Base-by-base conservation (phyloP, 2,329 filamentous ascomycete species). In the Colletotrichum sp. region DNA sequence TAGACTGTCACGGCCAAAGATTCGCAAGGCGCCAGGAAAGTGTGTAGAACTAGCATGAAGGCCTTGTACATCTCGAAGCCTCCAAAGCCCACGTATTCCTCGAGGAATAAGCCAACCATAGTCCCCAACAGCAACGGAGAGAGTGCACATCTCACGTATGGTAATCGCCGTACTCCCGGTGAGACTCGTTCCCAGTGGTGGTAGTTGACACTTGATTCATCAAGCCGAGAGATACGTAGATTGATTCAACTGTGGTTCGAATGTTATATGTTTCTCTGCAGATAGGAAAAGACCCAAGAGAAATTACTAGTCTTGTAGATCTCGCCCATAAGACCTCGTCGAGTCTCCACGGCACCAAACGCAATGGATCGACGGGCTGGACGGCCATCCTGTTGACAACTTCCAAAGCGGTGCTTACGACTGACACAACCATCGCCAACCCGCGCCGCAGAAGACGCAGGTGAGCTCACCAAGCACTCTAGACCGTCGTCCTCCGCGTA, bases 381-480 rank as follows among this genome's bases (percentile, higher is more conserved):
- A 6, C 43, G 43, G n/a, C 6, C 43, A 0, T 3, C 10, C n/a
- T 52, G 0, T 52, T 0, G 43, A 22, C 5, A 22, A 13, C 10
- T 5, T 22, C n/a, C 43, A 22, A 52, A 22, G 6, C 6, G n/a
- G 43, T 52, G 43, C 43, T 3, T 52, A 22, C 4, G 3, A 52
- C n/a, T 13, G 43, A 22, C 43, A 52, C 10, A 8, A 22, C n/a
- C 10, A 52, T 22, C 9, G 18, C 10, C 34, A 16, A n/a, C 43
- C 9, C 6, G 43, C 43, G 6, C 9, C 22, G 10, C n/a, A 22
- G 43, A 22, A 6, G 39, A n/a, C 39, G 10, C 10, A 15, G 18
- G 39, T 6, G 39, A 43, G 39, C 18, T 43, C 39, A 10, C 43
- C n/a, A 22, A 48, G 6, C 43, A 13, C n/a, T 48, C 43, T 13